Conservation (phyloP, 768 basidiomycete species). For the Phylloporus scabripes region DNA sequence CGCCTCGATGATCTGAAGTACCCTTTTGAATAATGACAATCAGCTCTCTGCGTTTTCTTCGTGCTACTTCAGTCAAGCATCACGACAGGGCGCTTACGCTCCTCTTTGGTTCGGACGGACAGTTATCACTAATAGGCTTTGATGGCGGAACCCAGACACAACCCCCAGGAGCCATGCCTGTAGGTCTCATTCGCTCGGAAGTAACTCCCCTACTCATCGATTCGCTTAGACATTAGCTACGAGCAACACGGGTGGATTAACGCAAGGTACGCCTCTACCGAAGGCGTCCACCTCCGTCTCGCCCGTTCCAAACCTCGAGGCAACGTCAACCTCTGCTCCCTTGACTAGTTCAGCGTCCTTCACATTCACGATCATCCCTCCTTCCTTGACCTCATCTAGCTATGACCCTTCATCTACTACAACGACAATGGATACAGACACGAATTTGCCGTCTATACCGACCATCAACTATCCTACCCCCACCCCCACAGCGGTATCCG, state of each 20-base stretch:
- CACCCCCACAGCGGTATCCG: conserved; percentile 17
- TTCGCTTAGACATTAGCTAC: conserved; percentile 6
- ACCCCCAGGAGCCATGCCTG: not conserved
- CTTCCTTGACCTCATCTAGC: conserved; percentile 6
- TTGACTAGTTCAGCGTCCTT: conserved; percentile 1
- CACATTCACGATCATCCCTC: not conserved
- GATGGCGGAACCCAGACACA: conserved; percentile 4
- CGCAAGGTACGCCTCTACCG: conserved; percentile 2
- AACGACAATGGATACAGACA: conserved; percentile 17
- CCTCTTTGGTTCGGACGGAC: conserved; percentile 24
- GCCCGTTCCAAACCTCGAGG: conserved; percentile 17
- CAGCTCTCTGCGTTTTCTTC: conserved; percentile 7
- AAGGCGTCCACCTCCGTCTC: conserved; percentile 4
- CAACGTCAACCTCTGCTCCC: conserved; percentile 13
- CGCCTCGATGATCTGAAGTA: conserved; percentile 22
- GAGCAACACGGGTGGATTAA: not conserved
- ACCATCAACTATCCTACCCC: conserved; percentile 20
- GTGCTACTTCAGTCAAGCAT: conserved; percentile 10
- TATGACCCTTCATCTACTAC: conserved; percentile 1
- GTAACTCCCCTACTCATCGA: not conserved
- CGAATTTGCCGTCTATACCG: conserved; percentile 21
- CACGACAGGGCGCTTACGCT: conserved; percentile 20
- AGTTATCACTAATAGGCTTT: conserved; percentile 24
- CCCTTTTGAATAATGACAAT: conserved; percentile 16
- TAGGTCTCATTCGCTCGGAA: not conserved